Evolutionary conservation across 108 stramenopile species (phyloP).

Genomic region (Discostella stelligeroides): DNA sequence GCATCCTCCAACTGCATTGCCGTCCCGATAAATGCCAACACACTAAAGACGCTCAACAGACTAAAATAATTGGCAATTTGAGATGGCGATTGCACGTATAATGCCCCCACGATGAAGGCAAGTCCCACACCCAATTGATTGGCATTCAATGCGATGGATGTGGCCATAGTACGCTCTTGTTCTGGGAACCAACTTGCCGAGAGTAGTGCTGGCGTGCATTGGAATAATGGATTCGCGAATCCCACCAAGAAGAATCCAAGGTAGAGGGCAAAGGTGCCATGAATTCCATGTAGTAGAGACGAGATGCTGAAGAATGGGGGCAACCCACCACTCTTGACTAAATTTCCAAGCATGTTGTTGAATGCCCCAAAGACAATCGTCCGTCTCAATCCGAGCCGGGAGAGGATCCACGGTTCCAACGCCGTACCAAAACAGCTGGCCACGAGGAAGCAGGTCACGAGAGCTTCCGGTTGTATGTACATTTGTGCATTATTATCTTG

Average conservation of each 20-base stretch:
- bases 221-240: slow-evolving; percentile 83
- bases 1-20: slow-evolving; percentile 64
- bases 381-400: slow-evolving; percentile 71
- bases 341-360: slow-evolving; percentile 76
- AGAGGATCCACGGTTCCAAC: slow-evolving; percentile 77
- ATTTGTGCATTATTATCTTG: slow-evolving; percentile 59
- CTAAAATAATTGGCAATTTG: slow-evolving; percentile 78
- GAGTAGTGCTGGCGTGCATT: slow-evolving; percentile 85
- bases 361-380: slow-evolving; percentile 81
- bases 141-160: slow-evolving; percentile 82
- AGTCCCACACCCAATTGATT: slow-evolving; percentile 87
- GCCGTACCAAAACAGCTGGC: slow-evolving; percentile 75
- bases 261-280: slow-evolving; percentile 68
- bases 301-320: slow-evolving; percentile 49
- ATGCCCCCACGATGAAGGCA: slow-evolving; percentile 83
- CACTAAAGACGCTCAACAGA: slow-evolving; percentile 64
- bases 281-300: slow-evolving; percentile 48
- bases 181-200: slow-evolving; percentile 88
- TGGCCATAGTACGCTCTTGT: slow-evolving; percentile 84
- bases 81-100: slow-evolving; percentile 57
- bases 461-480: slow-evolving; percentile 75
- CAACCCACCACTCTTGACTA: slow-evolving; percentile 81
- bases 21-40: slow-evolving; percentile 66
- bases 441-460: slow-evolving; percentile 75
- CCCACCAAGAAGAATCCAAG: slow-evolving; percentile 85